Evolutionary conservation across 2,329 filamentous ascomycete species (phyloP).

Genomic region (Cordyceps javanica): DNA sequence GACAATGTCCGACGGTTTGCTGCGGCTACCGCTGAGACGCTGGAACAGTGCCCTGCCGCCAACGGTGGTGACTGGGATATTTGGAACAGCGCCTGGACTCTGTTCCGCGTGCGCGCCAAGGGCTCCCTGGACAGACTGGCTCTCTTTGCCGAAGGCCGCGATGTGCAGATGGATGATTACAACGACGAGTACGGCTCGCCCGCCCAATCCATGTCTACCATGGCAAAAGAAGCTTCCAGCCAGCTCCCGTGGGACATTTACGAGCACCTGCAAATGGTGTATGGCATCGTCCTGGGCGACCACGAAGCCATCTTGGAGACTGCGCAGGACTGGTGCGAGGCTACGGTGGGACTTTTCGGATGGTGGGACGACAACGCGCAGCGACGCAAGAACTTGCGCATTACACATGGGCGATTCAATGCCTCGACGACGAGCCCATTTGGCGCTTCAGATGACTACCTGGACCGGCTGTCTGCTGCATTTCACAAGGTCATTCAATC

Average conservation of each 20-base stretch:
- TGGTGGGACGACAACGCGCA: constrained; percentile 85
- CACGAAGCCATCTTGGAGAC: constrained; percentile 67
- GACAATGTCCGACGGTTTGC: constrained; percentile 70
- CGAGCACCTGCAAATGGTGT: constrained; percentile 73
- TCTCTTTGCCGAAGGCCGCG: constrained; percentile 71
- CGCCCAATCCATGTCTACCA: constrained; percentile 52
- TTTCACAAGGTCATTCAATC: constrained; percentile 64
- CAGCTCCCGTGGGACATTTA: constrained; percentile 87
- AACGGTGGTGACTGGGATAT: constrained; percentile 77
- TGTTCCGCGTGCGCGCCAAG: constrained; percentile 72
- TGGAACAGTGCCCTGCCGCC: constrained; percentile 67
- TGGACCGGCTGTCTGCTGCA: constrained; percentile 63
- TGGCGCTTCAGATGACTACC: constrained; percentile 60
- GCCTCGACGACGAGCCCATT: constrained; percentile 35
- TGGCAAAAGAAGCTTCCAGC: constrained; percentile 73
- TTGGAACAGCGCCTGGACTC: constrained; percentile 70
- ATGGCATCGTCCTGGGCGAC: constrained; percentile 73
- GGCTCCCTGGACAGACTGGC: constrained; percentile 65
- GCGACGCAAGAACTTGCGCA: constrained; percentile 34
- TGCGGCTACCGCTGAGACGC: constrained; percentile 59
- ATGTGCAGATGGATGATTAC: constrained; percentile 34
- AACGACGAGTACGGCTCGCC: constrained; percentile 29
- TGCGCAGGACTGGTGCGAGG: constrained; percentile 89
- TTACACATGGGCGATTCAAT: constrained; percentile 33
- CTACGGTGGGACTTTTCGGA: constrained; percentile 70